Evolutionary conservation across 1,139 yeast genomes (phyloP).

Genomic region (Yamadazyma atmosphaerica): DNA sequence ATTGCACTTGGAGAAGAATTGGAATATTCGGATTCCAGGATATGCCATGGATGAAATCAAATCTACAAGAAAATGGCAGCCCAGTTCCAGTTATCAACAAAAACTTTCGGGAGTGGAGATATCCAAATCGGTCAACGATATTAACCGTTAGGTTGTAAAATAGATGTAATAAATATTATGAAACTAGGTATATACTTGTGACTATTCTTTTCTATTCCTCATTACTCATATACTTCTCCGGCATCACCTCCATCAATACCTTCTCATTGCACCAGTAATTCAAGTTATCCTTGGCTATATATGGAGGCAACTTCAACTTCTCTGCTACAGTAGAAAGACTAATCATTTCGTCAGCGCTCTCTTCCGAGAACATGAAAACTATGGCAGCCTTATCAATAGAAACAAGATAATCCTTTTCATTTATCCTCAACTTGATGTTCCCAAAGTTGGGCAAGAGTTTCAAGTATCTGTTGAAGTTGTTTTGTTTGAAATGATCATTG

Average conservation of each 20-base stretch:
- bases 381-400: slow-evolving; percentile 72
- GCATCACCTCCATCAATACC: slow-evolving; percentile 39
- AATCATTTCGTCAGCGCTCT: slow-evolving; percentile 9
- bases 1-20: slow-evolving; percentile 86
- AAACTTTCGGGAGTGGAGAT: slow-evolving; percentile 45
- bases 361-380: slow-evolving; percentile 52
- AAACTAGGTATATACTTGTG: not conserved
- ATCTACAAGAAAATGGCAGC: slow-evolving; percentile 77
- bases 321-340: not conserved
- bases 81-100: slow-evolving; percentile 69
- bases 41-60: slow-evolving; percentile 88
- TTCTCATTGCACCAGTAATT: slow-evolving; percentile 58
- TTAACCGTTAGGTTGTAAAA: too few species aligned
- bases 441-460: slow-evolving; percentile 64
- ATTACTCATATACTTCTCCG: slow-evolving; percentile 24
- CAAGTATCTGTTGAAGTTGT: slow-evolving; percentile 61
- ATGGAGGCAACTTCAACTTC: slow-evolving; percentile 37
- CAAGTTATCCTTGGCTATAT: slow-evolving; percentile 40
- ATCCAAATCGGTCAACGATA: slow-evolving; percentile 26
- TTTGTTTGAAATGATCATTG: slow-evolving; percentile 34
- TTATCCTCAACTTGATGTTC: slow-evolving; percentile 57
- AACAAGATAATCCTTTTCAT: slow-evolving; percentile 46
- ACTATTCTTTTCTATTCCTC: slow-evolving; percentile 10
- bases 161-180: too few species aligned
- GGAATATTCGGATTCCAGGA: slow-evolving; percentile 96